These are phyloP conservation scores for Quercus glauca DNA, from an alignment of 306 rosid species.

Conservation along the genomic window DNA sequence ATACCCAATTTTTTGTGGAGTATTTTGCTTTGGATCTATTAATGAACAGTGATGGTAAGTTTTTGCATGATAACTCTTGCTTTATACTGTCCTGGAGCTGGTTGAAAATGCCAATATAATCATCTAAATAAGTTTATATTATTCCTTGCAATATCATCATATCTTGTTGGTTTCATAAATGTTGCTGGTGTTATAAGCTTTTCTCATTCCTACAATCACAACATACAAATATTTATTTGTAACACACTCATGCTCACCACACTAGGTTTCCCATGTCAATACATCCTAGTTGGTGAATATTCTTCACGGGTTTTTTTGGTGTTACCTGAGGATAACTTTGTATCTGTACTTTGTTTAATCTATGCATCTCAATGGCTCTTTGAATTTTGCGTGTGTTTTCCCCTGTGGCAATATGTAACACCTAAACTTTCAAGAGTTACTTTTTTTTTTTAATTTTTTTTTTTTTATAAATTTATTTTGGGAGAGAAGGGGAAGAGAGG, in stretches of 20 bases:
- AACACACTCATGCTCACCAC: neutral
- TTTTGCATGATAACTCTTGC: neutral
- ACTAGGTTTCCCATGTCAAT: neutral
- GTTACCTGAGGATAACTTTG: neutral
- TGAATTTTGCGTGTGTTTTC: neutral
- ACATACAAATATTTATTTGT: neutral
- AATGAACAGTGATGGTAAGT: constrained; percentile 76
- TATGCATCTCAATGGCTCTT: neutral
- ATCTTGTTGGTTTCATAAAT: neutral
- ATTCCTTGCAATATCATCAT: neutral
- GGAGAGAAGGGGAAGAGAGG: no score
- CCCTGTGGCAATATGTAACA: neutral
- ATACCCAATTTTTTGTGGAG: constrained; percentile 88
- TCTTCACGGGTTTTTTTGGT: neutral
- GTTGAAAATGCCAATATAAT: neutral
- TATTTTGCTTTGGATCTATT: constrained; percentile 84
- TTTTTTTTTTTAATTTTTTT: no score
- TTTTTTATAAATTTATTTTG: no score
- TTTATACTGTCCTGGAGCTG: constrained; percentile 1
- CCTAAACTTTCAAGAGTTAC: neutral
- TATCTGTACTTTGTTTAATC: neutral
- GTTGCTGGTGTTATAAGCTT: neutral
- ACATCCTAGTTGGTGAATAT: neutral
- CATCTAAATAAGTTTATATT: neutral
- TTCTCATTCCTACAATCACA: neutral